Evolutionary conservation across 2,329 filamentous ascomycete species (phyloP), one percentile per base, ranked within the genome.

Genomic region (Chalaropsis thielavioides): DNA sequence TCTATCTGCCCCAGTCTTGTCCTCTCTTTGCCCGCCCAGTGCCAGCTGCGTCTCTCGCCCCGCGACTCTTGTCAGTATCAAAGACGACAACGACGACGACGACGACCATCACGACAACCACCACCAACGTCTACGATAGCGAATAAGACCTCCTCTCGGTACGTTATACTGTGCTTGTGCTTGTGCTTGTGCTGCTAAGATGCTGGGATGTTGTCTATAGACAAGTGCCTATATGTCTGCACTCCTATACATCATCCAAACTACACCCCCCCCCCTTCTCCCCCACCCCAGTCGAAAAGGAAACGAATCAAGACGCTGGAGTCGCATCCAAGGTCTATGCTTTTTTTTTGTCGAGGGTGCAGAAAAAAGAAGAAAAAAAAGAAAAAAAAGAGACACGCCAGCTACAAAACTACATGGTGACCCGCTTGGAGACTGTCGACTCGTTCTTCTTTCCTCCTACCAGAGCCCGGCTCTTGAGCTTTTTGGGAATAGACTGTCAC

Each of bases 321-420:
- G 64, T 63, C 27, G 63, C 41, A 66, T 62, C 64, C 51, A 65
- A 65, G 61, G 61, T 61, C 64, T 66, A 63, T 63, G 64, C 64
- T 51, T 46, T 51, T 38, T 51, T 46, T 51, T 38, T 17, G 40
- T 41, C 56, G 49, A 61, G 63, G 44, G 58, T 41, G 35, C 24
- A 61, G 49, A 19, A 64, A 59, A 64, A 60, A 35, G 31, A 15
- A 15, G 11, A 60, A 31, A 35, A 40, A 41, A 58, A 38, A 49
- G 35, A 61, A 54, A 40, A 64, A 64, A 24, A 49, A 38, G 10
- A 62, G 60, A 5, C 19, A 51, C 58, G 64, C 59, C 59, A 46
- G 51, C 64, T 65, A 65, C 64, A 65, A 65, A 65, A 65, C 64
- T 65, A 56, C 64, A 49, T 46, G 46, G 35, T 49, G 41, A 58